Base-by-base conservation (phyloP, 768 basidiomycete genomes). In the Pulveroboletus sp. region DNA sequence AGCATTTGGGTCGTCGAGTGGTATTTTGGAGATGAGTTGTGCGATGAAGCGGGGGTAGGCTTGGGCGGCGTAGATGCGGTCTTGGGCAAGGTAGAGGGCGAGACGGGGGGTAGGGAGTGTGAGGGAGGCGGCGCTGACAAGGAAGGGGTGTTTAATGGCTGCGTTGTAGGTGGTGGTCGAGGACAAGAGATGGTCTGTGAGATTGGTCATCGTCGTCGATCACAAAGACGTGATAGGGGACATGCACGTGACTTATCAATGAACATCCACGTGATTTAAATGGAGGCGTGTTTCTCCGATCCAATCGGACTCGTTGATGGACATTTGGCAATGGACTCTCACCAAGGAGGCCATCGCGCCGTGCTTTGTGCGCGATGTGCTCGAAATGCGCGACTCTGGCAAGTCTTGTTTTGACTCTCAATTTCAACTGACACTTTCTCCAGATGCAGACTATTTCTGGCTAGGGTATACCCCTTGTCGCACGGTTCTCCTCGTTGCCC, bases 41-140 rank as follows among this genome's bases (percentile, higher is more conserved):
- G 83, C 84, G 53, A 87, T 79, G 70, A 85, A 86, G 44, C 77
- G 78, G 13, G 87, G 85, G 62, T 88, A 89, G 2, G 83, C 87
- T 46, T 83, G 80, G 1, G 80, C 79, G 25, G 85, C 87, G 62
- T 89, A 90, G 47, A 85, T 77, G 42, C 81, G 77, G 62, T 90
- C 87, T 55, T 90, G 87, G 13, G 78, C 75, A 49, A 89, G 77
- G 78, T 82, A 89, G 40, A 82, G 68, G 1, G 75, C 72, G 14
- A 90, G 77, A 21, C 74, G 71, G 1, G 66, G 51, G 12, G 72
- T 49, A 7, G 73, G 66, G 17, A 90, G 73, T 4, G 72, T 71
- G 13, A 79, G 74, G 3, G 73, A 61, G 4, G 82, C 81, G 0
- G 85, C 84, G 16, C 75, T 66, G 2, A 60, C 56, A n/a, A 90